Evolutionary conservation across 2,329 filamentous ascomycete species (phyloP).

Genomic region (Trichoderma koningii): DNA sequence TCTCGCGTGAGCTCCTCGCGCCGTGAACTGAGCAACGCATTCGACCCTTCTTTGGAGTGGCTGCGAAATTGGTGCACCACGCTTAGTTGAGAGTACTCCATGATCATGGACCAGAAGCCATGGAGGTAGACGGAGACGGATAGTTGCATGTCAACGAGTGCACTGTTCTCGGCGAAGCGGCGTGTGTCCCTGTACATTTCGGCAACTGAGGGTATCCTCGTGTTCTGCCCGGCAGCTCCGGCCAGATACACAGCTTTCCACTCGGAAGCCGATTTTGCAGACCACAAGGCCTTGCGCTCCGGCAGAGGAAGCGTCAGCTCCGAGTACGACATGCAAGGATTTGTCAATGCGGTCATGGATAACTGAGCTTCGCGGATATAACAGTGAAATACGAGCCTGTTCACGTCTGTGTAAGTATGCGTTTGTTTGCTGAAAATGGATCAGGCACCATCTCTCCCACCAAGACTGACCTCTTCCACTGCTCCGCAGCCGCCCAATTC

Average conservation of each 20-base stretch:
- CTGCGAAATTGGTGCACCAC: conserved; percentile 51
- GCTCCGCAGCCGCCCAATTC: conserved; percentile 64
- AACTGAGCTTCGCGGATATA: conserved; percentile 67
- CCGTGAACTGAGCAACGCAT: conserved; percentile 54
- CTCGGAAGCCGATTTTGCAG: conserved; percentile 60
- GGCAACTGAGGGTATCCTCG: conserved; percentile 53
- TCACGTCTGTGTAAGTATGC: conserved; percentile 5
- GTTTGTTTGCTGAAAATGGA: conserved; percentile 23
- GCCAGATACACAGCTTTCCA: conserved; percentile 65
- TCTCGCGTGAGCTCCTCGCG: conserved; percentile 64
- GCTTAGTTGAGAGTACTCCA: conserved; percentile 65
- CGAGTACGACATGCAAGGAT: conserved; percentile 67
- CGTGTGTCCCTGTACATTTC: conserved; percentile 61
- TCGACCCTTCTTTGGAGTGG: conserved; percentile 48
- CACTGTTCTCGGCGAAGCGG: conserved; percentile 51
- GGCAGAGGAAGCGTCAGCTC: conserved; percentile 69
- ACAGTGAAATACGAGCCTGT: conserved; percentile 62
- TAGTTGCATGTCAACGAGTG: conserved; percentile 57
- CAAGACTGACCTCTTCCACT: conserved; percentile 59
- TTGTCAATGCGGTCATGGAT: conserved; percentile 67
- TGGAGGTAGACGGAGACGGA: conserved; percentile 64
- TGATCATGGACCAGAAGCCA: conserved; percentile 65
- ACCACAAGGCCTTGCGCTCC: conserved; percentile 63
- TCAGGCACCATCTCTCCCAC: neutral
- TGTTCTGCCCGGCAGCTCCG: conserved; percentile 41